phyloP scores from a whole-genome alignment of 495 filamentous ascomycete species.

The Rhypophila decipiens region DNA sequence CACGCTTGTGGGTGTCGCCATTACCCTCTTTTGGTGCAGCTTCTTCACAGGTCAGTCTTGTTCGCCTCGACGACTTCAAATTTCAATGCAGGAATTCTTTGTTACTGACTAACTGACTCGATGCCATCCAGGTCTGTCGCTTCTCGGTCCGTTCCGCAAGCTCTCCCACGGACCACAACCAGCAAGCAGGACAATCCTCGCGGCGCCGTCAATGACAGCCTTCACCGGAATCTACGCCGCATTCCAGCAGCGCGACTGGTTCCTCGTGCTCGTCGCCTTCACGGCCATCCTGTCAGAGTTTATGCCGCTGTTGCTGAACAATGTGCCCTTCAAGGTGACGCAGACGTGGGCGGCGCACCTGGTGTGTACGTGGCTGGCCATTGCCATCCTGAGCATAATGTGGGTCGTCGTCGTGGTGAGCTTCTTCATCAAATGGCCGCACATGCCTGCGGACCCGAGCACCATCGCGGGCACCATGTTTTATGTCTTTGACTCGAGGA shows the following conservation, averaged over 20 bases:
- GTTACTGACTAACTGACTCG: constrained; percentile 2
- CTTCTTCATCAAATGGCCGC: constrained; percentile 20
- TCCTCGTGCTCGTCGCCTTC: constrained; percentile 21
- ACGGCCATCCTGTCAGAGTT: constrained; percentile 28
- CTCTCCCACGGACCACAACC: constrained; percentile 16
- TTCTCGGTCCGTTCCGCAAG: constrained; percentile 23
- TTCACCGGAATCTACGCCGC: constrained; percentile 26
- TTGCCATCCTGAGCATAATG: constrained; percentile 30
- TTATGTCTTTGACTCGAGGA: constrained; percentile 20
- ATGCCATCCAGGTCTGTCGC: constrained; percentile 4
- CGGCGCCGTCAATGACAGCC: constrained; percentile 21
- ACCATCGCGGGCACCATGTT: constrained; percentile 21
- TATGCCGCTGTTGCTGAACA: constrained; percentile 28
- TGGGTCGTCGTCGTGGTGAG: constrained; percentile 22
- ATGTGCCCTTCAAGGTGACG: constrained; percentile 28
- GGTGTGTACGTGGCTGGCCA: constrained; percentile 26
- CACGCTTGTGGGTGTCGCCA: constrained; percentile 31
- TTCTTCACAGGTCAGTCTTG: constrained; percentile 31
- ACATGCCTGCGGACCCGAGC: constrained; percentile 21
- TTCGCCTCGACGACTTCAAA: too few relatives aligned
- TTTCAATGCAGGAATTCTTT: too few relatives aligned
- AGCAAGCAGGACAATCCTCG: constrained; percentile 21
- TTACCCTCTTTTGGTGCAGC: constrained; percentile 37
- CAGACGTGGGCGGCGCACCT: constrained; percentile 23
- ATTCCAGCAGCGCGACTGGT: constrained; percentile 20